phyloP scores from a whole-genome alignment of 371 early-diverging fungal species.

The Mucor racemosus region DNA sequence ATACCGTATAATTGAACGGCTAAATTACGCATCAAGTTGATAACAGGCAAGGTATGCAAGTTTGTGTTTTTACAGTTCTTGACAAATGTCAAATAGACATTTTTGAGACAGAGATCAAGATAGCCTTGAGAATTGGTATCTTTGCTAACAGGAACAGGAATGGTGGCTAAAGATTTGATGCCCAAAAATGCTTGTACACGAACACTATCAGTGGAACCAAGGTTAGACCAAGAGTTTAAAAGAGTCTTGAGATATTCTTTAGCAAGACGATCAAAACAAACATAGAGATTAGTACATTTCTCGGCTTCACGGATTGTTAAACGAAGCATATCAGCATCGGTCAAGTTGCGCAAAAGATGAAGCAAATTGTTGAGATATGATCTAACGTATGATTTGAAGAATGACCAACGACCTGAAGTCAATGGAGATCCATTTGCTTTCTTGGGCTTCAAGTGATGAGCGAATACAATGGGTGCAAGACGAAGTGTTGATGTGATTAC shows the following conservation, averaged over 20 bases:
- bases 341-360: constrained; percentile 74
- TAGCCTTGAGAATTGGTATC: constrained; percentile 26
- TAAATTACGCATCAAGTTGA: constrained; percentile 89
- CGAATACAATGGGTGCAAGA: constrained; percentile 60
- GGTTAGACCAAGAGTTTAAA: constrained; percentile 62
- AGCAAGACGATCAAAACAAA: constrained; percentile 78
- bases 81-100: constrained; percentile 82
- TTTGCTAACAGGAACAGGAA: constrained; percentile 31
- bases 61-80: constrained; percentile 77
- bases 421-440: constrained; percentile 48
- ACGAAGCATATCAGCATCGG: constrained; percentile 82
- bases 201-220: constrained; percentile 65
- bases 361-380: constrained; percentile 76
- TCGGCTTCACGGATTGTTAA: constrained; percentile 83
- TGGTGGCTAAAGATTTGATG: constrained; percentile 71
- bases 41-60: constrained; percentile 77
- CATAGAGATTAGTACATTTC: constrained; percentile 73
- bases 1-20: constrained; percentile 86
- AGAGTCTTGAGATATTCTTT: constrained; percentile 77
- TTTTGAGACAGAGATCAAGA: constrained; percentile 67
- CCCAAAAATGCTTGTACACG: constrained; percentile 82
- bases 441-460: constrained; percentile 58
- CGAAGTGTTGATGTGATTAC: constrained; percentile 69
- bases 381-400: constrained; percentile 75
- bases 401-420: constrained; percentile 70